Conservation (phyloP, 2,329 filamentous ascomycete genomes). For the Nothophoma quercina region DNA sequence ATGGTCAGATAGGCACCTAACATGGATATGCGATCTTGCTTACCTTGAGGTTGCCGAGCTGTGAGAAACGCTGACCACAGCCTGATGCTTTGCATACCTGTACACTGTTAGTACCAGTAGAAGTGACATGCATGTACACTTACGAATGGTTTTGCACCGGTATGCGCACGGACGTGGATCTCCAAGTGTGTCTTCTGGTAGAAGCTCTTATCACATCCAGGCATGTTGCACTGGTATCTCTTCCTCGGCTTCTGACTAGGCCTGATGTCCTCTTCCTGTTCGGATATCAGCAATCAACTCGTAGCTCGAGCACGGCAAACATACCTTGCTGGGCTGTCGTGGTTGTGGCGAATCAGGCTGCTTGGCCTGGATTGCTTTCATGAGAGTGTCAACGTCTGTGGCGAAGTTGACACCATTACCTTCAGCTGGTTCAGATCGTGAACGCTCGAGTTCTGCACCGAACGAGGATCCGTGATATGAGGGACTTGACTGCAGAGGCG, state of each 20-base stretch:
- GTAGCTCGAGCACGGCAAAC: conserved; percentile 5
- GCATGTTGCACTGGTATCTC: conserved; percentile 75
- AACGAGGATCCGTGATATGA: conserved; percentile 48
- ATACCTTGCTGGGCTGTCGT: conserved; percentile 42
- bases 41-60: conserved; percentile 89
- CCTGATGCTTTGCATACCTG: conserved; percentile 72
- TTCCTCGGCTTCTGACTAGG: conserved; percentile 60
- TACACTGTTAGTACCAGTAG: conserved; percentile 20
- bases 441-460: conserved; percentile 52
- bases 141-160: conserved; percentile 89
- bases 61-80: conserved; percentile 84
- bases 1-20: conserved; percentile 19
- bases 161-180: conserved; percentile 88
- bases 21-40: conserved; percentile 24
- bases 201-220: conserved; percentile 81
- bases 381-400: conserved; percentile 86
- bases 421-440: conserved; percentile 53
- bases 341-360: conserved; percentile 51
- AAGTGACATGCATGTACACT: conserved; percentile 44
- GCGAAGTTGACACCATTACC: conserved; percentile 67
- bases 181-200: conserved; percentile 92
- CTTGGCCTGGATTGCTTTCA: conserved; percentile 85
- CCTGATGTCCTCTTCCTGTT: conserved; percentile 34
- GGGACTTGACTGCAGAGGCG: conserved; percentile 52
- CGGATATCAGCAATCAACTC: conserved; percentile 1